A percentile compares a stretch with the other conserved stretches of the same genome.
Conservation (phyloP, 208 protist species). For the Trypanosoma brucei region DNA sequence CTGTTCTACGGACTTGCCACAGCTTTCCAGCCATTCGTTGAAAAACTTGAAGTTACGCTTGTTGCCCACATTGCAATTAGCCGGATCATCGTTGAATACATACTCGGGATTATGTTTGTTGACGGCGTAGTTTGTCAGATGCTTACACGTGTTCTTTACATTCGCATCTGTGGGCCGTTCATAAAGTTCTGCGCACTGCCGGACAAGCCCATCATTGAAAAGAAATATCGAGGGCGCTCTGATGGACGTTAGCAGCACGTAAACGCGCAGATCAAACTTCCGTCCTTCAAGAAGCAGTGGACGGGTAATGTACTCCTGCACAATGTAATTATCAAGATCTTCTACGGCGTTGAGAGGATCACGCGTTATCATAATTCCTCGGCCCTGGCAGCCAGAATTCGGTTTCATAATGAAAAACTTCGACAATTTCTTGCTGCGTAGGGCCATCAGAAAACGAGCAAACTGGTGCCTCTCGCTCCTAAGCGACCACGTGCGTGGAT, state of each 20-base stretch:
- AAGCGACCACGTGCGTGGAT: constrained; percentile 87
- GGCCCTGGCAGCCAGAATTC: constrained; percentile 89
- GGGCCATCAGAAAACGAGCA: constrained; percentile 45
- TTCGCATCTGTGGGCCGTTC: constrained; percentile 77
- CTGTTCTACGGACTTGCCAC: constrained; percentile 42
- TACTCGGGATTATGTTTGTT: constrained; percentile 93
- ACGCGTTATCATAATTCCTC: constrained; percentile 90
- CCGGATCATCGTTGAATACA: constrained; percentile 83
- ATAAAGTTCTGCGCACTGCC: constrained; percentile 92
- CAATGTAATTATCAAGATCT: constrained; percentile 86
- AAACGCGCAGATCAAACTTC: constrained; percentile 97
- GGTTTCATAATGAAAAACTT: constrained; percentile 95
- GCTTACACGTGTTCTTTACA: constrained; percentile 86
- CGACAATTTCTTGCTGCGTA: constrained; percentile 42
- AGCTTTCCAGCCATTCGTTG: constrained; percentile 69
- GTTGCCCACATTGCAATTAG: constrained; percentile 74
- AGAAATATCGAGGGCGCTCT: constrained; percentile 87
- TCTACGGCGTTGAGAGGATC: constrained; percentile 78
- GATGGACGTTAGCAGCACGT: constrained; percentile 90
- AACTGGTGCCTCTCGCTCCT: constrained; percentile 75
- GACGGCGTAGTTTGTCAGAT: constrained; percentile 97
- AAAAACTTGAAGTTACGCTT: constrained; percentile 92
- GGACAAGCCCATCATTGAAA: constrained; percentile 93
- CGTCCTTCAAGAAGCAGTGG: constrained; percentile 91
- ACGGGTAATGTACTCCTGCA: constrained; percentile 91